These are phyloP conservation scores for Talaromyces islandicus DNA, from an alignment of 2,329 filamentous ascomycete genomes.

Conservation along the genomic window DNA sequence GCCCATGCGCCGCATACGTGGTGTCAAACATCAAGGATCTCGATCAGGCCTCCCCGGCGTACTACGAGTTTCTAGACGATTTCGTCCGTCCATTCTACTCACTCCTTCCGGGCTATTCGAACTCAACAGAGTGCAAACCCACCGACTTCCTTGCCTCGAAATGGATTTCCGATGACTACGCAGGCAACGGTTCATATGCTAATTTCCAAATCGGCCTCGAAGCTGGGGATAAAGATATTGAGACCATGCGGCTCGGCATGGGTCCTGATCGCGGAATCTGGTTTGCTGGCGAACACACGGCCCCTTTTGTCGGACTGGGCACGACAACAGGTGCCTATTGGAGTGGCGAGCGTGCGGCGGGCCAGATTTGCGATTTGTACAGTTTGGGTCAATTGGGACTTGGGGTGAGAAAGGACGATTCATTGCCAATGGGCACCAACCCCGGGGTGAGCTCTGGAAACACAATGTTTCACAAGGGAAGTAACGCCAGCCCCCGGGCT, in stretches of 20 bases:
- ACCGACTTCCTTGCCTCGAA: constrained; percentile 61
- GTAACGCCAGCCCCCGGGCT: constrained; percentile 2
- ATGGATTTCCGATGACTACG: constrained; percentile 73
- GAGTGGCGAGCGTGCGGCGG: constrained; percentile 75
- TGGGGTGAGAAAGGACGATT: constrained; percentile 23
- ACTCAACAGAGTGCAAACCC: constrained; percentile 55
- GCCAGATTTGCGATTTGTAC: constrained; percentile 38
- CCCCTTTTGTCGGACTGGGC: constrained; percentile 80
- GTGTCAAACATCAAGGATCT: constrained; percentile 27
- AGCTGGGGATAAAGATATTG: constrained; percentile 66
- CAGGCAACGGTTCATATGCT: constrained; percentile 74
- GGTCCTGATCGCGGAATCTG: constrained; percentile 60
- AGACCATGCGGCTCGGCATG: constrained; percentile 48
- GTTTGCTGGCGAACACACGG: constrained; percentile 87
- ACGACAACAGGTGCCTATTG: constrained; percentile 89
- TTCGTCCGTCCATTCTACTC: constrained; percentile 78
- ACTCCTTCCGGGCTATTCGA: constrained; percentile 61
- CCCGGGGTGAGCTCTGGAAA: constrained; percentile 4
- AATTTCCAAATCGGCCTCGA: constrained; percentile 77
- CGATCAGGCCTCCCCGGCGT: constrained; percentile 38
- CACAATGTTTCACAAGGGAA: constrained; percentile 12
- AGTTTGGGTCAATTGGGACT: constrained; percentile 20
- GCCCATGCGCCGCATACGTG: constrained; percentile 35
- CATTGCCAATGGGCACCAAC: constrained; percentile 18
- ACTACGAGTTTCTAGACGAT: constrained; percentile 50